Percentiles rank a stretch among this genome's conserved stretches.
Conservation (phyloP, 768 basidiomycete genomes). For the Suillus placidus region DNA sequence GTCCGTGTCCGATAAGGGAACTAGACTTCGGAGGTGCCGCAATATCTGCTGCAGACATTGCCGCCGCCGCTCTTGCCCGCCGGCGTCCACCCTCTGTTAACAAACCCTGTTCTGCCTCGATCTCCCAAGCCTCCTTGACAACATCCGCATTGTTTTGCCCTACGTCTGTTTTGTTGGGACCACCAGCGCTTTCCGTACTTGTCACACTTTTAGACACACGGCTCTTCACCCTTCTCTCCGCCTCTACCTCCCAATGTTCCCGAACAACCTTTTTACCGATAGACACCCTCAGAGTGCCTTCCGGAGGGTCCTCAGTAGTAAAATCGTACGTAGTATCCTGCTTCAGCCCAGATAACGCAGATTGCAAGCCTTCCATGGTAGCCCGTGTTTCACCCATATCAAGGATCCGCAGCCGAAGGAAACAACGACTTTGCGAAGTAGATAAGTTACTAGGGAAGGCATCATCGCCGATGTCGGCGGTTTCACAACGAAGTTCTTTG, state of each 20-base stretch:
- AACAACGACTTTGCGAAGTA: conserved; percentile 32
- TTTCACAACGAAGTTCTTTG: conserved; percentile 58
- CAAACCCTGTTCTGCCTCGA: conserved; percentile 75
- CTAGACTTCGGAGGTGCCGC: conserved; percentile 18
- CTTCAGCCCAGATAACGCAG: conserved; percentile 48
- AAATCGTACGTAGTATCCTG: conserved; percentile 58
- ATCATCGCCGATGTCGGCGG: conserved; percentile 62
- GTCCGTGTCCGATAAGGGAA: conserved; percentile 24
- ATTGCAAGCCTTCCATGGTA: conserved; percentile 46
- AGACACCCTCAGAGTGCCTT: conserved; percentile 55
- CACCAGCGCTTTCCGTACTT: conserved; percentile 17
- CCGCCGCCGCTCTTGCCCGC: conserved; percentile 59
- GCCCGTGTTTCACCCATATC: conserved; percentile 70
- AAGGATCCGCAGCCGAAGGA: conserved; percentile 56
- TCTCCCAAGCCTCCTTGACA: conserved; percentile 76
- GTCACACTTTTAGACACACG: conserved; percentile 38
- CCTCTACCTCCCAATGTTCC: conserved; percentile 81
- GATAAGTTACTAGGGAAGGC: conserved; percentile 46
- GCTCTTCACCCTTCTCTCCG: conserved; percentile 56
- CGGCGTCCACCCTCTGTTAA: conserved; percentile 74
- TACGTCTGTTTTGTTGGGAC: conserved; percentile 2
- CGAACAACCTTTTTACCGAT: conserved; percentile 72
- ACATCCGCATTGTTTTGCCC: conserved; percentile 30
- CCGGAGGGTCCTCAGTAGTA: conserved; percentile 53
- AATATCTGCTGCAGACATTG: conserved; percentile 28